Evolutionary conservation across 129 eudicot species (phyloP), one percentile per base, ranked within the genome.

Genomic region (Apium graveolens): DNA sequence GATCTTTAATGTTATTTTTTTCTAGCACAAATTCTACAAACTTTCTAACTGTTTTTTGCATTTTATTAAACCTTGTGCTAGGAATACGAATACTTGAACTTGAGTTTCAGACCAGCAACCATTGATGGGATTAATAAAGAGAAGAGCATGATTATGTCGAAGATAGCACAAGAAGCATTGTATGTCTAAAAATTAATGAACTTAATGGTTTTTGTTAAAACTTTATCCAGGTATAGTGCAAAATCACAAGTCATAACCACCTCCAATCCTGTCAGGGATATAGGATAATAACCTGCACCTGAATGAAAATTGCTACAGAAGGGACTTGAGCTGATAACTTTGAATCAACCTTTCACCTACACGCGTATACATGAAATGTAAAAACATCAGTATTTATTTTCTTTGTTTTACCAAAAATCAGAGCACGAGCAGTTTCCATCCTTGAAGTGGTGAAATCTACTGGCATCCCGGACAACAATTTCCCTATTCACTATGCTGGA

Each of bases 391-490:
- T 7, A 17, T 69, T 16, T 17, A 70, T n/a, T 5, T 26, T 39
- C 34, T 73, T 27, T 26, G 7, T 26, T 82, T 82, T 79, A 93
- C 98, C 97, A 93, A 81, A 93, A 93, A 63, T 91, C 98, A 38
- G 84, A 72, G 78, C 98, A 93, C 5, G 96, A 91, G 76, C 98
- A 93, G 20, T 18, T 83, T 44, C 98, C 98, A 57, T 89, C 89
- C 82, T 91, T 89, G 70, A 93, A 93, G 80, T 91, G 97, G 84
- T 93, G 98, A 82, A 93, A 91, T 78, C 98, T 88, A 51, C 81
- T 93, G 45, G 90, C 86, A 86, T 93, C 98, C 32, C 98, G 87
- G 78, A 91, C 89, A 16, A 93, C 81, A 53, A 93, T 89, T 70
- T 91, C 91, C 78, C 95, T 81, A 34, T 77, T 69, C 4, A 75